Evolutionary conservation across 352 stramenopile species (phyloP).

Genomic region (Globisporangium okanoganense): DNA sequence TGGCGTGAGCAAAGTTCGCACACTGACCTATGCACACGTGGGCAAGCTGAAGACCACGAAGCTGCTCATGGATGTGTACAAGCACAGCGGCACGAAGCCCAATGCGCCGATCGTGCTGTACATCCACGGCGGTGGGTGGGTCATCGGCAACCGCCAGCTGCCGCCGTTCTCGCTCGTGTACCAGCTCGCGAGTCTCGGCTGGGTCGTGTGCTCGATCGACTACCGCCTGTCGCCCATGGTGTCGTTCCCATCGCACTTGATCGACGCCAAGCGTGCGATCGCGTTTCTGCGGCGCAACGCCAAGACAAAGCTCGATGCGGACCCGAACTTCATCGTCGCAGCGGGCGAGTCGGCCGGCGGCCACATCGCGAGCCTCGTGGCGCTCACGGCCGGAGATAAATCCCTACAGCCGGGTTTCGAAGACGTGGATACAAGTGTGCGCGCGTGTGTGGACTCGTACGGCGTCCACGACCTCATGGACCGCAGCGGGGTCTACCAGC

Average conservation of each 20-base stretch:
- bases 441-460: conserved; percentile 70
- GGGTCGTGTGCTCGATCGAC: conserved; percentile 76
- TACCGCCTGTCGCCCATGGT: conserved; percentile 71
- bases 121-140: conserved; percentile 76
- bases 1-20: conserved; percentile 46
- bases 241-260: conserved; percentile 61
- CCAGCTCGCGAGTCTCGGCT: conserved; percentile 47
- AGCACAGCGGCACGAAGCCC: conserved; percentile 33
- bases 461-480: conserved; percentile 77
- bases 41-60: conserved; percentile 51
- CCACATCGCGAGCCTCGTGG: conserved; percentile 67
- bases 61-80: conserved; percentile 77
- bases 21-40: conserved; percentile 60
- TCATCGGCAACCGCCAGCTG: conserved; percentile 48
- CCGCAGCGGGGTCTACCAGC: conserved; percentile 55
- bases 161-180: conserved; percentile 58
- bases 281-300: conserved; percentile 59
- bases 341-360: conserved; percentile 66
- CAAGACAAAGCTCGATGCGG: conserved; percentile 36
- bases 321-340: conserved; percentile 67
- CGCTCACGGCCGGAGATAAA: conserved; percentile 58
- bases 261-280: conserved; percentile 67
- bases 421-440: conserved; percentile 65
- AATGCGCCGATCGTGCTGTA: conserved; percentile 77
- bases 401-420: conserved; percentile 74